Evolutionary conservation across 208 protist species (phyloP), one percentile per base, ranked within the genome.

Genomic region (Strigomonas galati): DNA sequence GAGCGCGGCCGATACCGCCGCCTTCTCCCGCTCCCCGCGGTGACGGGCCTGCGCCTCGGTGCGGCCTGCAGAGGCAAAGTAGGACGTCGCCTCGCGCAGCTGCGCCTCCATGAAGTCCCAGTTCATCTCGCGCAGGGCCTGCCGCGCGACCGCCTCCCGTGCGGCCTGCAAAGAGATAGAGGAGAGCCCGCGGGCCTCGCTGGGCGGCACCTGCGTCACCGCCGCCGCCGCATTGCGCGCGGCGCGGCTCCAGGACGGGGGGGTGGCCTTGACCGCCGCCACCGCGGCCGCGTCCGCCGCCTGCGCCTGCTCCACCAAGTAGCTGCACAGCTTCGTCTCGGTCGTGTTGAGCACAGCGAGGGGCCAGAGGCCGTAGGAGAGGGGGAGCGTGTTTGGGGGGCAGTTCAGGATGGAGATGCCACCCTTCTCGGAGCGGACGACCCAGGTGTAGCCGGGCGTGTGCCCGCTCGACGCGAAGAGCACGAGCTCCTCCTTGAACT

Each of bases 311-410:
- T 65, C 68, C 44, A 76, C 31, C 21, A 61, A 26, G 32, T 67
- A 32, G 19, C 46, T n/a, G 58, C 81, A 84, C 37, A 94, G 27
- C 6, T 54, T 54, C 46, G 60, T 53, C 61, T 91, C 86, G 9
- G 86, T 87, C 63, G 88, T 69, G 48, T 92, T 78, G 24, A 92
- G 64, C 23, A 89, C 77, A 15, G 82, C 86, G 21, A 95, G 67
- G n/a, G 89, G 89, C 89, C 89, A 95, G 30, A 93, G 53, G 15
- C 86, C 86, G 26, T 86, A 67, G 12, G 64, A 67, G 1, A 93
- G 73, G 10, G 89, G 89, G 3, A 84, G 68, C 31, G 64, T 74
- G 43, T 78, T 68, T 26, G 61, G 46, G 61, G 78, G 57, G n/a
- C 90, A n/a, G 53, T 85, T 81, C n/a, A 91, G 31, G 3, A 79